Percentiles rank a stretch among this genome's conserved stretches.
phyloP scores from a whole-genome alignment of 345 rosid species.

The Gossypium rotundifolium region DNA sequence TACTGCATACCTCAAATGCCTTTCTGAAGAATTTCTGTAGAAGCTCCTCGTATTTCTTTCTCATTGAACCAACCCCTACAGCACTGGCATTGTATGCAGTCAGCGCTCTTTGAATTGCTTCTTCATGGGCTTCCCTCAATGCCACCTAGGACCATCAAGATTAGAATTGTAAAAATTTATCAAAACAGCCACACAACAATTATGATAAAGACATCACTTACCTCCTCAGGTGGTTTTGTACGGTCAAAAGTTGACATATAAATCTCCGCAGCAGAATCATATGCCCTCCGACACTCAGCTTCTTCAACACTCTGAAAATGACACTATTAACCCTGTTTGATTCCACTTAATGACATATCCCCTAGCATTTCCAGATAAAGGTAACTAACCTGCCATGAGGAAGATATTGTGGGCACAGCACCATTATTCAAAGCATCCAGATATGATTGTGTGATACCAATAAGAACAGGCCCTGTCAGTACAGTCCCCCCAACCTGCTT shows the following conservation, averaged over 20 bases:
- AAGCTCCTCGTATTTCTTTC: constrained; percentile 79
- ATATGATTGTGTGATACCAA: constrained; percentile 83
- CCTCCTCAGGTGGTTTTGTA: constrained; percentile 82
- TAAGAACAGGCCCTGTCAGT: constrained; percentile 91
- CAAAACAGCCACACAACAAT: constrained; percentile 10
- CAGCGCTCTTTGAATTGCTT: constrained; percentile 65
- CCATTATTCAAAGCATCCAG: constrained; percentile 94
- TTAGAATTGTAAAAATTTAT: constrained; percentile 19
- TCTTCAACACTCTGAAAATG: constrained; percentile 88
- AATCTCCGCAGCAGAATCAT: constrained; percentile 67
- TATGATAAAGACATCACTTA: constrained; percentile 26
- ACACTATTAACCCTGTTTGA: neutral
- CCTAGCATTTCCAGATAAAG: neutral
- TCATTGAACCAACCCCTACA: constrained; percentile 70
- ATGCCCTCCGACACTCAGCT: constrained; percentile 88
- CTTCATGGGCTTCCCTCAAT: constrained; percentile 87
- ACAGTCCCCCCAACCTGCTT: constrained; percentile 87
- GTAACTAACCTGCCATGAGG: constrained; percentile 93
- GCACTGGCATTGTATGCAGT: constrained; percentile 65
- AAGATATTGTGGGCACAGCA: constrained; percentile 94
- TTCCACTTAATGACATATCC: neutral
- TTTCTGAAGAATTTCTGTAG: constrained; percentile 77
- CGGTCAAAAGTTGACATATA: constrained; percentile 67
- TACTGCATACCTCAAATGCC: constrained; percentile 64
- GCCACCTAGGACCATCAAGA: constrained; percentile 46